These are phyloP conservation scores for Backusella morwellensis DNA, from an alignment of 192 early-diverging fungal species.

Conservation along the genomic window DNA sequence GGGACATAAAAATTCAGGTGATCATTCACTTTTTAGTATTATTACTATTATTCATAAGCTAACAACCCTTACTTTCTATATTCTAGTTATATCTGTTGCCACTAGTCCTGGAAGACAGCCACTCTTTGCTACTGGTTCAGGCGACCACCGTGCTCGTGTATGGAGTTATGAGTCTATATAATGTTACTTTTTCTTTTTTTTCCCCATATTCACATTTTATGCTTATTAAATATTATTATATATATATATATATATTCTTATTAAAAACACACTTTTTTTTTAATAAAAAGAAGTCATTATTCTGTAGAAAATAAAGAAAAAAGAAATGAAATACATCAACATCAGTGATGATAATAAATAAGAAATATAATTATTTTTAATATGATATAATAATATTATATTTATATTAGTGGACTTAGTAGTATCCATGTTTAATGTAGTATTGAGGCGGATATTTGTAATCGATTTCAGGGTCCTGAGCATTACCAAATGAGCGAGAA, in stretches of 20 bases:
- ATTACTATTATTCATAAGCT: not conserved
- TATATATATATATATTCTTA: not conserved
- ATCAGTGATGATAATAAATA: too few relatives aligned
- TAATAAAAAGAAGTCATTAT: not conserved
- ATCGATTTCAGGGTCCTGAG: not conserved
- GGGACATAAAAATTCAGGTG: conserved; percentile 97
- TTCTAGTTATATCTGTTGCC: conserved; percentile 87
- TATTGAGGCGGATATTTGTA: not conserved
- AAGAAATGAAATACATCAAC: not conserved
- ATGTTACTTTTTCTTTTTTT: not conserved
- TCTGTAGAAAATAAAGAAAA: not conserved
- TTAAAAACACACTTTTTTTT: not conserved
- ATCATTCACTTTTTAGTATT: not conserved
- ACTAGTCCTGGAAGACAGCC: conserved; percentile 71
- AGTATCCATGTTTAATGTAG: not conserved
- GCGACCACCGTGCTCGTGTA: conserved; percentile 89
- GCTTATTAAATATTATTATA: not conserved
- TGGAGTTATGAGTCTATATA: conserved; percentile 73
- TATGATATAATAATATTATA: too few relatives aligned
- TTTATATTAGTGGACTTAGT: not conserved
- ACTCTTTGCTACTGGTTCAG: conserved; percentile 96
- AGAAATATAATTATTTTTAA: not conserved
- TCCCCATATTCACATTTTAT: not conserved
- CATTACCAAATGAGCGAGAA: not conserved
- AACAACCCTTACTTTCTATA: not conserved